These are phyloP conservation scores for Peronosclerospora sorghi DNA, from an alignment of 352 stramenopile species.

Conservation along the genomic window DNA sequence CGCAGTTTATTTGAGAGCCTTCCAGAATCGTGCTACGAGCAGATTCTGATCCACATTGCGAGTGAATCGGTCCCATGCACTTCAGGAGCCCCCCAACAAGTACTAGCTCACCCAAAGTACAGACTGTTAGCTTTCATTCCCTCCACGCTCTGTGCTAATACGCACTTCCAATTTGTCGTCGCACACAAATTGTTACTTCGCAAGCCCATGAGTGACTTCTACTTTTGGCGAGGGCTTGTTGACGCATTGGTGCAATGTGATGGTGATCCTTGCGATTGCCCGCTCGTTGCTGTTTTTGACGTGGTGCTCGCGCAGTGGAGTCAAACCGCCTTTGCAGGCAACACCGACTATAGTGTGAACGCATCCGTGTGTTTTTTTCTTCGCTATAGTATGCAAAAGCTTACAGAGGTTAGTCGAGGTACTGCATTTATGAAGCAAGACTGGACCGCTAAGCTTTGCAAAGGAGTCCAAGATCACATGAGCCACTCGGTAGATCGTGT, in stretches of 20 bases:
- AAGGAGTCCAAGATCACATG: slow-evolving; percentile 69
- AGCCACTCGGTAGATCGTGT: slow-evolving; percentile 45
- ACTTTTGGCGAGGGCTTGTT: slow-evolving; percentile 38
- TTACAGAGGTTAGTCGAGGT: slow-evolving; percentile 10
- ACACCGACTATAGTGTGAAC: slow-evolving; percentile 44
- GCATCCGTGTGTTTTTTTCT: slow-evolving; percentile 55
- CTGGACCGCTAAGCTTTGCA: slow-evolving; percentile 58
- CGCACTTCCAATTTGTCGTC: slow-evolving; percentile 57
- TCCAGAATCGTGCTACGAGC: slow-evolving; percentile 36
- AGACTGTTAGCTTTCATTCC: slow-evolving; percentile 36
- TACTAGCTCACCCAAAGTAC: slow-evolving; percentile 32
- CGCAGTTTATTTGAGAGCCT: slow-evolving; percentile 30
- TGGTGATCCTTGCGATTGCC: slow-evolving; percentile 5
- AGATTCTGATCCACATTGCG: slow-evolving; percentile 36
- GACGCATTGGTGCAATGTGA: slow-evolving; percentile 21
- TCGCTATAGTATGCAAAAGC: slow-evolving; percentile 32
- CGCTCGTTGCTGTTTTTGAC: slow-evolving; percentile 43
- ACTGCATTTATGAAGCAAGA: slow-evolving; percentile 24
- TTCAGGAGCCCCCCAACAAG: slow-evolving; percentile 3
- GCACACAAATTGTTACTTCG: slow-evolving; percentile 49
- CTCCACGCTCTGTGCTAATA: slow-evolving; percentile 18
- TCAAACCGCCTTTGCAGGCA: slow-evolving; percentile 34
- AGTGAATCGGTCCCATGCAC: slow-evolving; percentile 5
- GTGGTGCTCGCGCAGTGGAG: slow-evolving; percentile 48
- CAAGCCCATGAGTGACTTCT: slow-evolving; percentile 33